Evolutionary conservation across 306 rosid genomes (phyloP).

Genomic region (Medicago truncatula): MtrunA17r5.0-ANR NC_053044.1:55668001-55668500

Average conservation of each 20-base stretch:
- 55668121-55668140: too few relatives aligned
- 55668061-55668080: too few relatives aligned
- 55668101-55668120: too few relatives aligned
- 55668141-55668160: too few relatives aligned
- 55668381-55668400: constrained; percentile 1
- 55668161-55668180: too few relatives aligned
- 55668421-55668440: constrained; percentile 23
- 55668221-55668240: too few relatives aligned
- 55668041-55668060: too few relatives aligned
- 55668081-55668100: too few relatives aligned
- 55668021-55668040: too few relatives aligned
- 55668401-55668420: constrained; percentile 5
- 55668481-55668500: constrained; percentile 2
- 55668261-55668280: constrained; percentile 13
- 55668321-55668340: constrained; percentile 1
- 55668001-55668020: too few relatives aligned
- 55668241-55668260: background rate
- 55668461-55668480: background rate
- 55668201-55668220: too few relatives aligned
- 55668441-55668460: background rate
- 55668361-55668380: background rate
- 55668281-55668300: background rate
- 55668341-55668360: background rate
- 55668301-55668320: background rate
- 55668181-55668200: too few relatives aligned